Conservation (phyloP, 164 flowering plant species). For the Akebia trifoliata region DNA sequence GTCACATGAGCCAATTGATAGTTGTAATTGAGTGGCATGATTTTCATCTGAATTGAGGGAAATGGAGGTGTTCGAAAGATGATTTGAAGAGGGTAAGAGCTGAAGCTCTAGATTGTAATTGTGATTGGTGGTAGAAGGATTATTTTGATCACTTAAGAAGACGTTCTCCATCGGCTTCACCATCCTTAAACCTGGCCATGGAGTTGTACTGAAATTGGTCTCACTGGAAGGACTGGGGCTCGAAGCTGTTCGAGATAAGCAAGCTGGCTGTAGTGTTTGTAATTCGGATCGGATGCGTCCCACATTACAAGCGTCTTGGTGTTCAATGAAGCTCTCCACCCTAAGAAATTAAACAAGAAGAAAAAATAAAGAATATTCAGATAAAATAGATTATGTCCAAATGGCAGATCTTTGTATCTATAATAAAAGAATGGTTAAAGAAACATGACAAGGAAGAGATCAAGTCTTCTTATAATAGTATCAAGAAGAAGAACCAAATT, state of each 20-base stretch:
- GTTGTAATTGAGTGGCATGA: conserved; percentile 57
- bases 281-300: conserved; percentile 44
- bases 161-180: conserved; percentile 22
- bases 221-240: conserved; percentile 84
- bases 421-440: conserved; percentile 2
- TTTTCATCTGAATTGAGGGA: conserved; percentile 32
- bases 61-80: conserved; percentile 15
- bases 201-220: conserved; percentile 50
- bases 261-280: conserved; percentile 40
- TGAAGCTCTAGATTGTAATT: conserved; percentile 65
- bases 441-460: conserved; percentile 2
- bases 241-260: conserved; percentile 66
- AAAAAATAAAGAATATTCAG: neutral
- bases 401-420: neutral
- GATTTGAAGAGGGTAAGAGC: conserved; percentile 39
- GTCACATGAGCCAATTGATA: conserved; percentile 66
- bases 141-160: conserved; percentile 18
- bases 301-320: conserved; percentile 81
- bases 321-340: conserved; percentile 96
- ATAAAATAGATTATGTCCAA: neutral
- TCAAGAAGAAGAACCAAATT: conserved; percentile 1
- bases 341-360: conserved; percentile 26
- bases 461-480: neutral
- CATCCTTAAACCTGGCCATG: conserved; percentile 32
- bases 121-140: neutral